Evolutionary conservation across 345 rosid genomes (phyloP).

Genomic region (Citrus mangshanensis): DNA sequence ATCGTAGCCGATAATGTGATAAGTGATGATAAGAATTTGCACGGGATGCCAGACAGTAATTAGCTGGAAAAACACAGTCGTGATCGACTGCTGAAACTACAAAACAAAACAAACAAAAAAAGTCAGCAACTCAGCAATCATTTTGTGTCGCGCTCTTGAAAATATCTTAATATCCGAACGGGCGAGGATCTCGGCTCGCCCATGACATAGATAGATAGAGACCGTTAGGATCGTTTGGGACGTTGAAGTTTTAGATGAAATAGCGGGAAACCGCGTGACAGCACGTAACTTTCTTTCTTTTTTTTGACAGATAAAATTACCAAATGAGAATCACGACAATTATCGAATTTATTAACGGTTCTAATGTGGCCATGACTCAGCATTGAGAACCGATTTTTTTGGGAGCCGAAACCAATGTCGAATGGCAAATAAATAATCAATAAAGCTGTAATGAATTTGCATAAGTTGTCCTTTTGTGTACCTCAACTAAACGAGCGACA

Average conservation of each 20-base stretch:
- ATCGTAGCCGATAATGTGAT: too few relatives aligned
- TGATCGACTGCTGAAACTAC: too few relatives aligned
- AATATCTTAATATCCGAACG: neutral
- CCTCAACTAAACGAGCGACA: neutral
- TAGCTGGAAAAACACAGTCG: too few relatives aligned
- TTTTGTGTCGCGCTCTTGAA: too few relatives aligned
- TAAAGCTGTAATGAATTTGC: neutral
- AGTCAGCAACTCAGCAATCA: too few relatives aligned
- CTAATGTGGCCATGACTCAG: slow-evolving; percentile 13
- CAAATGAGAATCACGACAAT: too few relatives aligned
- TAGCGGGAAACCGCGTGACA: slow-evolving; percentile 1
- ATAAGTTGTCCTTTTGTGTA: neutral
- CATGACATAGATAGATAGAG: neutral
- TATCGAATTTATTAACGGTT: neutral
- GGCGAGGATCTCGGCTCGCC: neutral
- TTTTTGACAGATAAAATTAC: too few relatives aligned
- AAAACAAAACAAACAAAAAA: neutral
- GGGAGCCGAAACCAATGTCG: neutral
- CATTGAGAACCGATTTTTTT: neutral
- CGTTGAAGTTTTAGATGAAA: neutral
- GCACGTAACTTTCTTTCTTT: too few relatives aligned
- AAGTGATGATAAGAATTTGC: too few relatives aligned
- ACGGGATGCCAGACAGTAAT: too few relatives aligned
- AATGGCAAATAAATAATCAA: neutral
- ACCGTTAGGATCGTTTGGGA: neutral